phyloP scores from a whole-genome alignment of 1,284 basidiomycete genomes.

The Cutaneotrichosporon mucoides region DNA sequence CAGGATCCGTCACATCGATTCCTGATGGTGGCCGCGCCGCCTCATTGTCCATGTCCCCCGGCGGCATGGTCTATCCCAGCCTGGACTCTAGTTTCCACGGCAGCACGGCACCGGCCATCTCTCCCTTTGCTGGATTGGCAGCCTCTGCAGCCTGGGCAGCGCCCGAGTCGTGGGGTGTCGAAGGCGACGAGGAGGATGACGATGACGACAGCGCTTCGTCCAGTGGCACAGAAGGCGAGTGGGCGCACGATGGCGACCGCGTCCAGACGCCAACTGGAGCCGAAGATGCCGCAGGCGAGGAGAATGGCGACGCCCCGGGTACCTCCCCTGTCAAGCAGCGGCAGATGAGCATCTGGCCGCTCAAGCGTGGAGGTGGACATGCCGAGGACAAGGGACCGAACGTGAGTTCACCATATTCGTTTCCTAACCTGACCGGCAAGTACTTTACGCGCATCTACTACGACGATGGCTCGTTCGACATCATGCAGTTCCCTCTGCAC shows the following conservation, averaged over 20 bases:
- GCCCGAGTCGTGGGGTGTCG: conserved; percentile 56
- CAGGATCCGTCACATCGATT: not conserved
- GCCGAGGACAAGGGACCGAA: conserved; percentile 3
- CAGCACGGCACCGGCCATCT: conserved; percentile 4
- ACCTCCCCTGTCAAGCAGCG: not conserved
- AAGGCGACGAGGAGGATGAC: conserved; percentile 44
- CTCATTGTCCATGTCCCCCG: conserved; percentile 5
- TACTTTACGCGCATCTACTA: conserved; percentile 69
- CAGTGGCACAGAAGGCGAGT: conserved; percentile 34
- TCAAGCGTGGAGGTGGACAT: not conserved
- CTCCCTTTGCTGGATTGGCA: conserved; percentile 11
- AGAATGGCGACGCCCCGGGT: not conserved
- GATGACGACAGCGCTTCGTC: conserved; percentile 26
- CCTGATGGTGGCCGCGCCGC: not conserved
- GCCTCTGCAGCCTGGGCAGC: conserved; percentile 51
- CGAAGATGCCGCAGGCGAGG: not conserved
- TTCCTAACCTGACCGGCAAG: conserved; percentile 16
- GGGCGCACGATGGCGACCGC: conserved; percentile 19
- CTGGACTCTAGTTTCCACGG: not conserved
- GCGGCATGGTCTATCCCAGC: not conserved
- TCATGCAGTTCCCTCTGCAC: conserved; percentile 61
- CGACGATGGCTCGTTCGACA: conserved; percentile 67
- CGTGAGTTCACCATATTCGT: conserved; percentile 16
- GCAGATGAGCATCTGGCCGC: conserved; percentile 1
- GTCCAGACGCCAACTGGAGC: not conserved